A percentile compares a stretch with the other conserved stretches of the same genome.
Conservation (phyloP, 2,329 filamentous ascomycete genomes). For the Arthroderma sp. region DNA sequence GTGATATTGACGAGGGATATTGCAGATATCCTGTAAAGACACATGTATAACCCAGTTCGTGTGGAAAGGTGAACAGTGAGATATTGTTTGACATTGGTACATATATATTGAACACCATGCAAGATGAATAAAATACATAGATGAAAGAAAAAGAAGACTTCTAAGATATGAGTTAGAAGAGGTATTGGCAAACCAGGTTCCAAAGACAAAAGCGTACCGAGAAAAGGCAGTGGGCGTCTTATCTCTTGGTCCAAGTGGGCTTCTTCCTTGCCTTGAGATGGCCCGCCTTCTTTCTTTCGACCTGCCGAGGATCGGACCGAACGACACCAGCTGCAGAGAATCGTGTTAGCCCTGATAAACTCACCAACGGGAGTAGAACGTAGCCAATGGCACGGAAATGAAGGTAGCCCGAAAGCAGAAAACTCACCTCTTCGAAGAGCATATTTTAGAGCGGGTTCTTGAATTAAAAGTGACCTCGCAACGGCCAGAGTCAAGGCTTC, state of each 20-base stretch:
- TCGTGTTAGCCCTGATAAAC: background rate
- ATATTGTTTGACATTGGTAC: no score
- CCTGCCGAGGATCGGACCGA: constrained; percentile 76
- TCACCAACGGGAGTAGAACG: background rate
- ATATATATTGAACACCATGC: no score
- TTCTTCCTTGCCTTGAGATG: constrained; percentile 95
- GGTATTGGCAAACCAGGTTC: constrained; percentile 3
- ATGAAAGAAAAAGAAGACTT: background rate
- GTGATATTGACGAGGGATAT: no score
- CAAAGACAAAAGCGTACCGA: background rate
- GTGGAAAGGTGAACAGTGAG: no score
- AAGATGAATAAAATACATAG: no score
- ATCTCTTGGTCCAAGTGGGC: constrained; percentile 92
- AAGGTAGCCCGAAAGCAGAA: background rate
- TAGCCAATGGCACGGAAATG: background rate
- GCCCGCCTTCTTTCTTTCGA: constrained; percentile 97
- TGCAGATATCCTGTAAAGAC: no score
- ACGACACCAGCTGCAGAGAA: constrained; percentile 63
- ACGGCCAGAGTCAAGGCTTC: constrained; percentile 87
- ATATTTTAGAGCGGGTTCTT: constrained; percentile 85
- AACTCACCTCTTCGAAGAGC: constrained; percentile 74
- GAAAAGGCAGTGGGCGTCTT: constrained; percentile 12
- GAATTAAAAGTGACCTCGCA: constrained; percentile 72
- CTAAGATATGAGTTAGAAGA: background rate
- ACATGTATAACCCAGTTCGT: no score